Percentiles rank a stretch among this genome's conserved stretches.
These are phyloP conservation scores for Boletus rubropictus DNA, from an alignment of 768 basidiomycete genomes.

Conservation along the genomic window DNA sequence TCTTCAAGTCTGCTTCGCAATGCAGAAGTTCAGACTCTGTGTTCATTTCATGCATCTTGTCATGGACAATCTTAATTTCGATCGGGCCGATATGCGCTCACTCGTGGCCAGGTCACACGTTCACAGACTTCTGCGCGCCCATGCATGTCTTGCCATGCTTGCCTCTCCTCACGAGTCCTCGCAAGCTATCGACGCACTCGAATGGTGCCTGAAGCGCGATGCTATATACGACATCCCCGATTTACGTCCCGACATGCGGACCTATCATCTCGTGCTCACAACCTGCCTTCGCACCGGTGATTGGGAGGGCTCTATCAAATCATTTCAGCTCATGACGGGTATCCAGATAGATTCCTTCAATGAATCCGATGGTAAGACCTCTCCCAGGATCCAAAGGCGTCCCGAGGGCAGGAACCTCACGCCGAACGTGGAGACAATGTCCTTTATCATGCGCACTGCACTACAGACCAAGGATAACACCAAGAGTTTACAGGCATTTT, in stretches of 20 bases:
- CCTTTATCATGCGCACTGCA: conserved; percentile 55
- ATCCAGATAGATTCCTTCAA: conserved; percentile 47
- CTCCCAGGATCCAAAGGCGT: conserved; percentile 41
- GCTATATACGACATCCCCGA: conserved; percentile 40
- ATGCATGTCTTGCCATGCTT: conserved; percentile 36
- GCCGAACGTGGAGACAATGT: conserved; percentile 51
- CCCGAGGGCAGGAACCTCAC: conserved; percentile 39
- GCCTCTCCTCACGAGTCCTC: conserved; percentile 36
- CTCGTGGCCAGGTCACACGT: conserved; percentile 50
- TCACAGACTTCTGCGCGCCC: conserved; percentile 56
- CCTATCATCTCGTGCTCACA: conserved; percentile 57
- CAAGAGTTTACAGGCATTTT: conserved; percentile 54
- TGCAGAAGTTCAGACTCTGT: conserved; percentile 42
- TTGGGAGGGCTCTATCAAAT: conserved; percentile 51
- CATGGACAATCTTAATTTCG: conserved; percentile 36
- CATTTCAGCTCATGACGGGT: conserved; percentile 73
- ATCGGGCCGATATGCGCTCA: conserved; percentile 27
- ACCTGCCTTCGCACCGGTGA: conserved; percentile 60
- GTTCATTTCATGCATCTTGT: conserved; percentile 56
- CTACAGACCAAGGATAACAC: conserved; percentile 43
- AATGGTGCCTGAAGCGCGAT: conserved; percentile 65
- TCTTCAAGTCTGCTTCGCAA: conserved; percentile 50
- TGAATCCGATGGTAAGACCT: conserved; percentile 29
- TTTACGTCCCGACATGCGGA: conserved; percentile 31
- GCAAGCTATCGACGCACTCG: conserved; percentile 51